Evolutionary conservation across 805 yeast species (phyloP).

Genomic region (Yamadazyma nakazawae): DNA sequence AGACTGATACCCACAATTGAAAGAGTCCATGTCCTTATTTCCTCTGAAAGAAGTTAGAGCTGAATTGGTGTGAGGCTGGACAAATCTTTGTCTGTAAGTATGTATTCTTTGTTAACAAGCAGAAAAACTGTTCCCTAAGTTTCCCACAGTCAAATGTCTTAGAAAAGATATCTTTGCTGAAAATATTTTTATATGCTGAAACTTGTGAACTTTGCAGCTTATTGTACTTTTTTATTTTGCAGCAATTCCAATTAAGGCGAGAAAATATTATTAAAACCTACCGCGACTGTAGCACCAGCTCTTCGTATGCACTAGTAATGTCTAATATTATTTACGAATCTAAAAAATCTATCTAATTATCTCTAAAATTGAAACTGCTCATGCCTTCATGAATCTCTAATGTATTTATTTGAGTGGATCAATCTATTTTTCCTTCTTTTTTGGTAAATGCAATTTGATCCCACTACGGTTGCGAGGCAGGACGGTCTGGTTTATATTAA

Average conservation of each 20-base stretch:
- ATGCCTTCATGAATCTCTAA: background rate
- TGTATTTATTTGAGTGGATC: too few relatives aligned
- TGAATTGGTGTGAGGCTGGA: background rate
- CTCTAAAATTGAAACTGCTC: background rate
- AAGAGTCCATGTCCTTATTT: background rate
- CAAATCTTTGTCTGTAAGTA: background rate
- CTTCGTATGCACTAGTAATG: too few relatives aligned
- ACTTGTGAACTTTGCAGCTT: background rate
- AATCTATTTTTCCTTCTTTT: background rate
- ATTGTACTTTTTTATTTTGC: background rate
- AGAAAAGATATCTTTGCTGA: too few relatives aligned
- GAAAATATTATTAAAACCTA: too few relatives aligned
- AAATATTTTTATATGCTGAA: background rate
- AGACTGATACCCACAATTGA: background rate
- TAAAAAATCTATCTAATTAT: background rate
- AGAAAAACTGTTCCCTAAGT: too few relatives aligned
- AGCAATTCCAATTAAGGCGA: background rate
- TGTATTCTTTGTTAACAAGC: too few relatives aligned
- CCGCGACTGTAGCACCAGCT: too few relatives aligned
- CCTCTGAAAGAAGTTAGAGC: background rate
- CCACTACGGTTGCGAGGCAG: slow-evolving; percentile 2
- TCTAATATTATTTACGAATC: background rate
- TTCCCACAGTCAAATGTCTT: too few relatives aligned
- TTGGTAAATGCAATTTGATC: slow-evolving; percentile 6
- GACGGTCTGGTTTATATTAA: background rate